Conservation (phyloP, 148 eudicot species). For the Fagopyrum homotropicum region DNA sequence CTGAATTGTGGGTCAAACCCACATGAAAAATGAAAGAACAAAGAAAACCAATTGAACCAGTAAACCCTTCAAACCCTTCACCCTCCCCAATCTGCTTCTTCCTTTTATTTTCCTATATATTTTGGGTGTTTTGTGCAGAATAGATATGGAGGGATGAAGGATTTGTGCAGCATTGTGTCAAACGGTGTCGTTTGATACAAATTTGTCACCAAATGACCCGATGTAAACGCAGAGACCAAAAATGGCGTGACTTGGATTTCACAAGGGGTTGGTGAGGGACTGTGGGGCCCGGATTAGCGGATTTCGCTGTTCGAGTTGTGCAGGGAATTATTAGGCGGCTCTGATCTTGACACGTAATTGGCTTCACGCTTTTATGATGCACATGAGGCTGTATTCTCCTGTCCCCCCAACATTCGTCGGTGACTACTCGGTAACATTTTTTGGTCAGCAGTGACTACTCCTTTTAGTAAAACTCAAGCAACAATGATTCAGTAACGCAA, state of each 20-base stretch:
- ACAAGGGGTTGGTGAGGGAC: background rate
- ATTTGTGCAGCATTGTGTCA: background rate
- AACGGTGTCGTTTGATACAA: background rate
- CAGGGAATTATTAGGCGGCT: background rate
- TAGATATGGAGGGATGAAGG: background rate
- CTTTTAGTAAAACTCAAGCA: too few relatives aligned
- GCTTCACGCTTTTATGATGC: background rate
- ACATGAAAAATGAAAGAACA: background rate
- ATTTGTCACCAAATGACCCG: background rate
- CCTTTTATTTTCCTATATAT: background rate
- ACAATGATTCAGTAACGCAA: too few relatives aligned
- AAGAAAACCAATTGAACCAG: background rate
- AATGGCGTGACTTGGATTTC: background rate
- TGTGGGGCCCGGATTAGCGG: background rate
- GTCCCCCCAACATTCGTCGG: slow-evolving; percentile 4
- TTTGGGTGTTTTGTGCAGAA: background rate
- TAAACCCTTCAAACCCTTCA: background rate
- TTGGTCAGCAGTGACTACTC: background rate
- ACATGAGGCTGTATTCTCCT: background rate
- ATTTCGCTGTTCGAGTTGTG: background rate
- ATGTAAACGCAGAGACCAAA: background rate
- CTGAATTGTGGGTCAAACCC: background rate
- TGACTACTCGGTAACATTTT: background rate
- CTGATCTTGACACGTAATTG: background rate
- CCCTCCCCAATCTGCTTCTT: background rate